A percentile compares a stretch with the other conserved stretches of the same genome.
phyloP scores from a whole-genome alignment of 805 yeast species.

The Lipomyces chichibuensis region DNA sequence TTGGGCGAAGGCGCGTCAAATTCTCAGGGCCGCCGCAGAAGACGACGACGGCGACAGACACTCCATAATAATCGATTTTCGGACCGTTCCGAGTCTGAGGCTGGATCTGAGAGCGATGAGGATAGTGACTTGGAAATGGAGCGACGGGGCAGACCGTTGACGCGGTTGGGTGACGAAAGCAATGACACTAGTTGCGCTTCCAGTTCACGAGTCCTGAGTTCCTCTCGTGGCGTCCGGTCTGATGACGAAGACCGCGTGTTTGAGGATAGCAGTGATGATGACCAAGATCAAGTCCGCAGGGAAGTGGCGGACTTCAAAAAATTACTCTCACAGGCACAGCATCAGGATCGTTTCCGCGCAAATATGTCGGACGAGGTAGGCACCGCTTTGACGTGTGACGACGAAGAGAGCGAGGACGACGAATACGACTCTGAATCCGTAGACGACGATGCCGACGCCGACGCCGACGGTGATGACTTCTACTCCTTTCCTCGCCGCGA shows the following conservation, averaged over 20 bases:
- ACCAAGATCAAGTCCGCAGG: conserved; percentile 10
- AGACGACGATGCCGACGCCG: neutral
- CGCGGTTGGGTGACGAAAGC: conserved; percentile 19
- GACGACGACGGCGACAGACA: conserved; percentile 11
- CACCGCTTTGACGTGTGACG: neutral
- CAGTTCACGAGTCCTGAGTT: conserved; percentile 14
- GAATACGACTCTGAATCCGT: conserved; percentile 1
- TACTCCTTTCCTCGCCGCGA: conserved; percentile 9
- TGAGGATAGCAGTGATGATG: neutral
- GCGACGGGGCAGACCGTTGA: conserved; percentile 18
- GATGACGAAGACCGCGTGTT: conserved; percentile 8
- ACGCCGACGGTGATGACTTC: neutral
- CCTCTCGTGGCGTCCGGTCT: conserved; percentile 15
- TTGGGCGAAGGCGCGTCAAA: neutral
- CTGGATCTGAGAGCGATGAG: neutral
- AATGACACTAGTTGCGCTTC: conserved; percentile 6
- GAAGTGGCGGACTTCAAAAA: conserved; percentile 20
- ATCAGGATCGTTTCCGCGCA: conserved; percentile 4
- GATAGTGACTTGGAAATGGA: conserved; percentile 6
- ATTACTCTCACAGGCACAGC: conserved; percentile 17
- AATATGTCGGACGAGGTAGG: no score
- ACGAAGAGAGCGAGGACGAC: conserved; percentile 7
- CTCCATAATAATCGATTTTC: conserved; percentile 25
- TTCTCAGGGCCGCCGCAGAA: neutral
- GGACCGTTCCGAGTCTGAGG: conserved; percentile 26